phyloP scores from a whole-genome alignment of 192 early-diverging fungal genomes.

The Linnemannia hyalina region DNA sequence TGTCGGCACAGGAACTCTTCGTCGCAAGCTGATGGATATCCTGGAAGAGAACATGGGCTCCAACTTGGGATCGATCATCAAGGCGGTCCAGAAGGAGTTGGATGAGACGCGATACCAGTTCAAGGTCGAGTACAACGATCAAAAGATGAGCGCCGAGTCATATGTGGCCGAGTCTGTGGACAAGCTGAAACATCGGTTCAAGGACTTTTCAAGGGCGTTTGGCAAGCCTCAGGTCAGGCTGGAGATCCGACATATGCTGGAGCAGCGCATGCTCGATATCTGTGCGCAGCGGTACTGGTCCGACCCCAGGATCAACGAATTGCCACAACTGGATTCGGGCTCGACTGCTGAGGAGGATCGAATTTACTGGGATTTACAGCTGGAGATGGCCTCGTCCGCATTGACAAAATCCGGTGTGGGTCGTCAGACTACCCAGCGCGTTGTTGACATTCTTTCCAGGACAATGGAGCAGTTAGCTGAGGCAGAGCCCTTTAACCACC shows the following conservation, averaged over 20 bases:
- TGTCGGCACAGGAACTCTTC: constrained; percentile 89
- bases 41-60: constrained; percentile 94
- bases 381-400: constrained; percentile 85
- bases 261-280: constrained; percentile 90
- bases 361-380: constrained; percentile 86
- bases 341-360: constrained; percentile 65
- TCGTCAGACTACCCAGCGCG: constrained; percentile 89
- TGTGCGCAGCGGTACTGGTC: constrained; percentile 94
- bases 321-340: constrained; percentile 72
- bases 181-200: constrained; percentile 93
- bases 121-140: constrained; percentile 99
- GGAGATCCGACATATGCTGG: constrained; percentile 93
- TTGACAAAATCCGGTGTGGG: constrained; percentile 97
- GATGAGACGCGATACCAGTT: constrained; percentile 97
- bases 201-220: constrained; percentile 92
- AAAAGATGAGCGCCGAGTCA: constrained; percentile 93
- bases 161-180: constrained; percentile 97
- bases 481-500: constrained; percentile 88
- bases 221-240: constrained; percentile 94
- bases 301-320: constrained; percentile 75
- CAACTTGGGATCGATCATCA: constrained; percentile 85
- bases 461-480: constrained; percentile 86
- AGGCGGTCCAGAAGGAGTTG: constrained; percentile 93
- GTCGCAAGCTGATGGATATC: constrained; percentile 89
- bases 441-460: constrained; percentile 87